Base-by-base conservation (phyloP, 1,284 basidiomycete genomes). In the Fistulina hepatica region DNA sequence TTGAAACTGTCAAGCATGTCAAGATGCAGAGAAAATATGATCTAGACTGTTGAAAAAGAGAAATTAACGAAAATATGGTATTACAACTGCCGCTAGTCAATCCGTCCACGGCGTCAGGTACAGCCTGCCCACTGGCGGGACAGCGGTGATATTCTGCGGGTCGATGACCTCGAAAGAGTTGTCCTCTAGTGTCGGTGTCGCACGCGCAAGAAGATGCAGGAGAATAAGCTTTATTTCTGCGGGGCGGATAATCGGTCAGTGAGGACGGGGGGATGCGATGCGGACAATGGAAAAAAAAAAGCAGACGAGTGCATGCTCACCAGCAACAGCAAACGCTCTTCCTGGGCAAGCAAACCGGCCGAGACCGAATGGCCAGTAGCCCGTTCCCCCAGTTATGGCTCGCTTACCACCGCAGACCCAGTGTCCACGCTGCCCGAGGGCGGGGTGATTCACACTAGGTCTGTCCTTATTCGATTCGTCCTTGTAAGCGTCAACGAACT, bases 181-280 rank as follows among this genome's bases (percentile, higher is more conserved):
- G 24, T 54, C 57, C 10, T 54, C 51, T 7, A 62, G 50, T 15
- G 45, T 43, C 11, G 58, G 57, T n/a, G 53, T 55, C 9, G 56
- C 47, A 12, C 51, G 50, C 10, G 47, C 46, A 21, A 61, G 50
- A n/a, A 62, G 44, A n/a, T 52, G 52, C 41, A 54, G 45, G 5
- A 59, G 50, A 20, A 59, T 56, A 44, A 62, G 53, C 40, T 62
- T 62, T 44, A 62, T 61, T 44, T 62, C 60, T 59, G 34, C 6
- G 6, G 5, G 26, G 12, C 13, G 15, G 13, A 23, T 10, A 33
- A 43, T 32, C n/a, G n/a, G n/a, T n/a, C n/a, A n/a, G n/a, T n/a
- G n/a, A n/a, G n/a, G n/a, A n/a, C n/a, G n/a, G n/a, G n/a, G n/a
- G n/a, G n/a, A n/a, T n/a, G n/a, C n/a, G n/a, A n/a, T n/a, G n/a